phyloP scores from a whole-genome alignment of 116 monocot genomes.

The Posidonia oceanica region DNA sequence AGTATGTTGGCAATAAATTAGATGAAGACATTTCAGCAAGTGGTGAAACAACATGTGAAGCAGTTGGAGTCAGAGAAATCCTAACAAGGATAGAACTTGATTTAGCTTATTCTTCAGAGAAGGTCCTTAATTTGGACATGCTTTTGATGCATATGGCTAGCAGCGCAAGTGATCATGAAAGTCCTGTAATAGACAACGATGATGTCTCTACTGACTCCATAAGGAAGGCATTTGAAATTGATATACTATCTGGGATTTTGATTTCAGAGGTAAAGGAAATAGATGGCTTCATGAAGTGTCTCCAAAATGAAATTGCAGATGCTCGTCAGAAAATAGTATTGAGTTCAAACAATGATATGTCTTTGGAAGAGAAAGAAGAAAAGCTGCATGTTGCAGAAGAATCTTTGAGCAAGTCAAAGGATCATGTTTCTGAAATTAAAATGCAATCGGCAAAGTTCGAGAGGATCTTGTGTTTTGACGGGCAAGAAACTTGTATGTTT shows the following conservation, averaged over 20 bases:
- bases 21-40: constrained; percentile 13
- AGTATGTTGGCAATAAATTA: constrained; percentile 7
- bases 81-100: constrained; percentile 55
- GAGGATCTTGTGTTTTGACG: constrained; percentile 22
- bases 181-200: constrained; percentile 15
- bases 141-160: constrained; percentile 54
- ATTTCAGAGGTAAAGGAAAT: constrained; percentile 63
- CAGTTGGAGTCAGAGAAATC: constrained; percentile 18
- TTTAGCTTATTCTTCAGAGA: constrained; percentile 68
- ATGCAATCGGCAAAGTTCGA: constrained; percentile 40
- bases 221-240: constrained; percentile 50
- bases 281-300: constrained; percentile 36
- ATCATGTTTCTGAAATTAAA: constrained; percentile 49
- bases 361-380: constrained; percentile 22
- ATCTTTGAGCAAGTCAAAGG: constrained; percentile 41
- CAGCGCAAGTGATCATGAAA: constrained; percentile 34
- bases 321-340: constrained; percentile 9
- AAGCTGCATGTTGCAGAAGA: constrained; percentile 41
- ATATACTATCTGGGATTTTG: constrained; percentile 42
- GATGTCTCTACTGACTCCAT: constrained; percentile 18
- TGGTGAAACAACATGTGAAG: constrained; percentile 19
- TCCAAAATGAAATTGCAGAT: constrained; percentile 37
- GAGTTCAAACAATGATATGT: constrained; percentile 10
- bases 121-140: constrained; percentile 68
- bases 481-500: constrained; percentile 25